Evolutionary conservation across 176 grass and related monocot genomes (phyloP).

Genomic region (Triticum timopheevii): DNA sequence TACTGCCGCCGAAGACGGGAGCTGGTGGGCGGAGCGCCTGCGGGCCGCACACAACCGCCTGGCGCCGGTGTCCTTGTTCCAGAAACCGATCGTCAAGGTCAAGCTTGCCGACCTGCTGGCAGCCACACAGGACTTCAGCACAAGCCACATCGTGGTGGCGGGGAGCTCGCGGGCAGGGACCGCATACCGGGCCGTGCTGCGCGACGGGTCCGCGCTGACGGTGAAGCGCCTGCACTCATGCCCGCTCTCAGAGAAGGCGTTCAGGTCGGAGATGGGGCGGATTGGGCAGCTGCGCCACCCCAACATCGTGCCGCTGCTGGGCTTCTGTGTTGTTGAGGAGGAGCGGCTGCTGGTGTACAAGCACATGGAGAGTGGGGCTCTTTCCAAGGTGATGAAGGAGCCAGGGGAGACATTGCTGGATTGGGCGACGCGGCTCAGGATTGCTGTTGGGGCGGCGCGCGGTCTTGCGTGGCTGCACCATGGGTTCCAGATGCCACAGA

Average conservation of each 20-base stretch:
- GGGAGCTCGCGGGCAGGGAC: conserved; percentile 84
- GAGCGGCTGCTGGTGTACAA: conserved; percentile 95
- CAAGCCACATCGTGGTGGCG: conserved; percentile 73
- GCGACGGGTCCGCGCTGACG: conserved; percentile 78
- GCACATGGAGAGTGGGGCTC: conserved; percentile 80
- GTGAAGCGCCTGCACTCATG: conserved; percentile 95
- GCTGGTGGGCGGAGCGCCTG: conserved; percentile 88
- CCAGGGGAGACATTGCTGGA: conserved; percentile 52
- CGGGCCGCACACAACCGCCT: conserved; percentile 70
- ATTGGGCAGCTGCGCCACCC: conserved; percentile 86
- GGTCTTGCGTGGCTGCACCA: conserved; percentile 97
- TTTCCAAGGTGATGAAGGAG: conserved; percentile 55
- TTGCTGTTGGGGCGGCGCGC: conserved; percentile 65
- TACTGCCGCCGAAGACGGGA: conserved; percentile 49
- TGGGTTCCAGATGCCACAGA: conserved; percentile 73
- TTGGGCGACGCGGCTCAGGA: conserved; percentile 71
- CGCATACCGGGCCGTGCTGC: conserved; percentile 74
- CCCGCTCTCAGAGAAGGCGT: conserved; percentile 80
- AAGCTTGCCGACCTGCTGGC: conserved; percentile 93
- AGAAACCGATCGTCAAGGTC: conserved; percentile 99
- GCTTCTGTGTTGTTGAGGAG: conserved; percentile 94
- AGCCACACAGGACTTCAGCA: conserved; percentile 74
- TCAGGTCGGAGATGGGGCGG: conserved; percentile 73
- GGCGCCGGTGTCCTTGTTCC: conserved; percentile 80
- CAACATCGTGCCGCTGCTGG: conserved; percentile 90